phyloP scores from a whole-genome alignment of 768 basidiomycete species.

The Leccinum incarnatum region DNA sequence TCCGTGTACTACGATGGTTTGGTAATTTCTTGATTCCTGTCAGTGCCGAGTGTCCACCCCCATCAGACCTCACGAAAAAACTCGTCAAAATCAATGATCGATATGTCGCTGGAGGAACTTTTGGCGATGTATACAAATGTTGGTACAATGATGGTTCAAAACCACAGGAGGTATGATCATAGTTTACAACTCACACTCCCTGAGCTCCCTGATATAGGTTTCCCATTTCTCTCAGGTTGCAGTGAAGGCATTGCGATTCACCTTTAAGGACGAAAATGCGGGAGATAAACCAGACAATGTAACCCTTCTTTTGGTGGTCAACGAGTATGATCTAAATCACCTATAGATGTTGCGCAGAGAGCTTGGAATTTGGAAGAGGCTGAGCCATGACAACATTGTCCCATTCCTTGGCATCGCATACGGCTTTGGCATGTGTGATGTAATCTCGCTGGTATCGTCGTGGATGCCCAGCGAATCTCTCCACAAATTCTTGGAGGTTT shows the following conservation, averaged over 20 bases:
- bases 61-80: not conserved
- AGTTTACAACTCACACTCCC: not conserved
- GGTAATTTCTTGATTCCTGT: slow-evolving; percentile 13
- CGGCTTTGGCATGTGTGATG: not conserved
- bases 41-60: not conserved
- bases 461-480: not conserved
- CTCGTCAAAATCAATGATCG: not conserved
- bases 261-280: too few relatives aligned
- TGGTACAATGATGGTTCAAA: not conserved
- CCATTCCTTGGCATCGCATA: not conserved
- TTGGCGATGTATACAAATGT: not conserved
- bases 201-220: too few relatives aligned
- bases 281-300: not conserved
- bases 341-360: not conserved
- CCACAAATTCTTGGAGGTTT: not conserved
- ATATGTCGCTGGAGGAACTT: not conserved
- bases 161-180: not conserved
- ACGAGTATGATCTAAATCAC: not conserved
- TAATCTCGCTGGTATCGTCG: not conserved
- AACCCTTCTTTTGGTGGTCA: too few relatives aligned
- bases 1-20: not conserved
- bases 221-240: not conserved
- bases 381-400: not conserved
- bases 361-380: not conserved
- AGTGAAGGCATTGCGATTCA: not conserved